These are phyloP conservation scores for Populus euphratica DNA, from an alignment of 345 rosid species.

Conservation along the genomic window DNA sequence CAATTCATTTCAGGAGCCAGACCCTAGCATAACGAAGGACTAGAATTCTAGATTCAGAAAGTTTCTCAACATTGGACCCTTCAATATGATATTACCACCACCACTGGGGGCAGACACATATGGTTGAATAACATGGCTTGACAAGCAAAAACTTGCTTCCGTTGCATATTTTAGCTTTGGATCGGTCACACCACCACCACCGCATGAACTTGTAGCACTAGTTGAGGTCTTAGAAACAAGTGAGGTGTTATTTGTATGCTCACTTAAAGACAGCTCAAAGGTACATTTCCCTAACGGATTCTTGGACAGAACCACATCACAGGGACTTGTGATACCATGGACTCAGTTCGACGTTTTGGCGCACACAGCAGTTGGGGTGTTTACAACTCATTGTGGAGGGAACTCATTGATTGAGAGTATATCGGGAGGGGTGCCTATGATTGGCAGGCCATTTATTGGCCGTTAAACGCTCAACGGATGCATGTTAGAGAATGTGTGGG, in stretches of 20 bases:
- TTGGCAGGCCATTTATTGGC: slow-evolving; percentile 36
- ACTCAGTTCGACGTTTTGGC: slow-evolving; percentile 26
- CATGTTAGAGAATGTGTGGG: slow-evolving; percentile 30
- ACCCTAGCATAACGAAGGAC: slow-evolving; percentile 29
- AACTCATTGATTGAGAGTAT: slow-evolving; percentile 37
- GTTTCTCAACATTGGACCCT: slow-evolving; percentile 37
- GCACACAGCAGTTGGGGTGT: slow-evolving; percentile 30
- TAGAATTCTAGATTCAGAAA: slow-evolving; percentile 33
- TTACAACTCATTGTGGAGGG: slow-evolving; percentile 41
- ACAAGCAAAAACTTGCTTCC: slow-evolving; percentile 27
- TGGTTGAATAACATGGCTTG: slow-evolving; percentile 34
- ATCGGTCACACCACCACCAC: slow-evolving; percentile 25
- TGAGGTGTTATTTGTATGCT: slow-evolving; percentile 35
- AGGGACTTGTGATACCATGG: slow-evolving; percentile 39
- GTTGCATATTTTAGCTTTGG: slow-evolving; percentile 46
- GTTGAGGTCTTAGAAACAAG: slow-evolving; percentile 37
- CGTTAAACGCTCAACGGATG: slow-evolving; percentile 34
- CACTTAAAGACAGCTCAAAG: slow-evolving; percentile 21
- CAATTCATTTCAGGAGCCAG: background rate
- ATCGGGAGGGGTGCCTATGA: slow-evolving; percentile 32
- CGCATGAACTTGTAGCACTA: slow-evolving; percentile 25
- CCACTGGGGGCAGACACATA: background rate
- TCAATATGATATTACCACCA: slow-evolving; percentile 21
- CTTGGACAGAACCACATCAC: slow-evolving; percentile 19
- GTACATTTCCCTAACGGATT: slow-evolving; percentile 36